Evolutionary conservation across 192 early-diverging fungal species (phyloP), one percentile per base, ranked within the genome.

Genomic region (Entomortierella chlamydospora): DNA sequence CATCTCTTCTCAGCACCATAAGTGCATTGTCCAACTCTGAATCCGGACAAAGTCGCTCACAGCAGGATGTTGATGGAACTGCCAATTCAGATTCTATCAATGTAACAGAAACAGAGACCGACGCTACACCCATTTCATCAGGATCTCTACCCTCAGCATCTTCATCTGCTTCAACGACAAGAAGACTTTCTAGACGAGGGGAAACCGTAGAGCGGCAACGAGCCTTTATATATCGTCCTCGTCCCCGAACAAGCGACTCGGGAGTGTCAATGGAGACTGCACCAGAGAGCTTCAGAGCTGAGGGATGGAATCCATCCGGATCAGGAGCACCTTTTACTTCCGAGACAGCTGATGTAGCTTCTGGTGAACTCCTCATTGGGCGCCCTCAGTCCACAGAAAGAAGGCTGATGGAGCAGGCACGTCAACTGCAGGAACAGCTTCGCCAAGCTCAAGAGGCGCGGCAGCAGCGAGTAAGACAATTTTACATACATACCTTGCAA

Each of bases 401-500:
- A 34, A 22, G 58, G n/a, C 23, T 11, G 11, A 41, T 64, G 61
- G 61, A 57, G 10, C 28, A 26, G 34, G 15, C 45, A 56, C 50
- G 34, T 30, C 69, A 55, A 43, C 31, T 1, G 10, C 69, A 61
- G 37, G 58, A 71, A 7, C 42, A 37, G n/a, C 22, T 49, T 28
- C 58, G 30, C 18, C 54, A 49, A 25, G 63, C 55, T 26, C 72
- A 47, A 43, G 62, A 61, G 10, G 22, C 56, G 4, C 61, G 74
- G 13, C 67, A 79, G 34, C 67, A 79, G 13, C 66, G 64, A 11
- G 53, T 79, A 42, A 41, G 74, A 37, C 58, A 70, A 11, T n/a
- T 66, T 11, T 79, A 79, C 33, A 57, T 65, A 23, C 76, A 70
- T 17, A 55, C 43, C 15, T 22, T 79, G 22, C 56, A 59, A n/a